Evolutionary conservation across 1,284 basidiomycete genomes (phyloP), one percentile per base, ranked within the genome.

Genomic region (Athelia sp.): DNA sequence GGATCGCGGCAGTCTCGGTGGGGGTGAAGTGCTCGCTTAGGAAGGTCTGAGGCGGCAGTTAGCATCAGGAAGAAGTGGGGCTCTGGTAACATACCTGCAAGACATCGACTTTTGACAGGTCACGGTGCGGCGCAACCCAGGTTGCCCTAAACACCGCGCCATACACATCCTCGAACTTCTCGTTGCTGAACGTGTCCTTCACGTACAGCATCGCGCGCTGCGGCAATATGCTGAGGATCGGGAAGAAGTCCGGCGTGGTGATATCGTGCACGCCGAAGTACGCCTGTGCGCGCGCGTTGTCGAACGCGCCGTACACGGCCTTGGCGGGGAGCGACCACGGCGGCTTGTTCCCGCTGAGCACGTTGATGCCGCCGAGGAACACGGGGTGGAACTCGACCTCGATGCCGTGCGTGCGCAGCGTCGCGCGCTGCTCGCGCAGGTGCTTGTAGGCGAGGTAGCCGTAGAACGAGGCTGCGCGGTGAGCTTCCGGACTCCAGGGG

Each of bases 191-290:
- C 22, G 26, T 45, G n/a, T 44, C 55, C 14, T 54, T 56, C 49
- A 56, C 49, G 47, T 56, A 56, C 45, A 54, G 49, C 29, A 56
- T 45, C 0, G 53, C 51, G 42, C 55, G 55, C 34, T 56, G 55
- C 18, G 55, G 49, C 55, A 52, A 47, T 15, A 56, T 22, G 2
- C 53, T 48, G 29, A 51, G 24, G 21, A 45, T 35, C 3, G 55
- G 55, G 36, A 56, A 54, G 43, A 54, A 52, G 2, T 44, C 3
- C 1, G 55, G 55, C 2, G 34, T 19, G 23, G 21, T 29, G 21
- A 56, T 38, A 14, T 46, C 51, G 8, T 50, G 40, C 23, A 52
- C 14, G 13, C 49, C 49, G 24, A 46, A 50, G 32, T 54, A 51
- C 13, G 44, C 49, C 26, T 47, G 17, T 14, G 55, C 40, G 18